Conservation (phyloP, 805 yeast genomes). For the Candida andamanensis region DNA sequence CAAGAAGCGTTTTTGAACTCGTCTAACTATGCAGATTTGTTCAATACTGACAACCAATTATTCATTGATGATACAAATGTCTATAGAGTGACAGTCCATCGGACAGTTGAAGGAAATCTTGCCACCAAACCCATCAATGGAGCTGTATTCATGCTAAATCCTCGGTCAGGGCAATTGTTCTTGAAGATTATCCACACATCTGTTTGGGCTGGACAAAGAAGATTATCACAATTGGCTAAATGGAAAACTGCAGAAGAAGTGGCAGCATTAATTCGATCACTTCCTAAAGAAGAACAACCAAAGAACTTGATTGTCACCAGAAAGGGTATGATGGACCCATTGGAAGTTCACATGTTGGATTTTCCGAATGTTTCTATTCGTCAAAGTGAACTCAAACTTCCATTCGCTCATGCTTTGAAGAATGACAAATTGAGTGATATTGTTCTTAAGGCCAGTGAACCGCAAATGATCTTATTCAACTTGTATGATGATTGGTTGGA, state of each 20-base stretch:
- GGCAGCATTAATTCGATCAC: conserved; percentile 80
- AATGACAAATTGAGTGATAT: conserved; percentile 74
- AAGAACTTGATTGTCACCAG: conserved; percentile 86
- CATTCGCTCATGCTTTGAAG: conserved; percentile 81
- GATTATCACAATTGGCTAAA: conserved; percentile 87
- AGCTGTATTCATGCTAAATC: conserved; percentile 83
- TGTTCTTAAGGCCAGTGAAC: conserved; percentile 82
- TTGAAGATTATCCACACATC: conserved; percentile 88
- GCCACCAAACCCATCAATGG: conserved; percentile 94
- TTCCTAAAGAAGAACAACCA: conserved; percentile 93
- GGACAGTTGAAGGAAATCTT: conserved; percentile 87
- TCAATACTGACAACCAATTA: conserved; percentile 75
- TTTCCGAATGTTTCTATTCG: conserved; percentile 89
- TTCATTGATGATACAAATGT: conserved; percentile 94
- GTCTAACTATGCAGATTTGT: conserved; percentile 83
- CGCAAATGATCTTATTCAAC: conserved; percentile 87
- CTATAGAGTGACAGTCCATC: conserved; percentile 86
- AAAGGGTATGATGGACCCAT: conserved; percentile 87
- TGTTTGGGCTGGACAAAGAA: conserved; percentile 95
- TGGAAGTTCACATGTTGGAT: conserved; percentile 95
- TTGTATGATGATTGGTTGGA: conserved; percentile 93
- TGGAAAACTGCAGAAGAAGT: conserved; percentile 99
- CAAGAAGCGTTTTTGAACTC: conserved; percentile 89
- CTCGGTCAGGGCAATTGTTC: conserved; percentile 85
- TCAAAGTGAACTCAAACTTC: conserved; percentile 83